These are phyloP conservation scores for Phytophthora litchii DNA, from an alignment of 352 stramenopile species.

Conservation along the genomic window DNA sequence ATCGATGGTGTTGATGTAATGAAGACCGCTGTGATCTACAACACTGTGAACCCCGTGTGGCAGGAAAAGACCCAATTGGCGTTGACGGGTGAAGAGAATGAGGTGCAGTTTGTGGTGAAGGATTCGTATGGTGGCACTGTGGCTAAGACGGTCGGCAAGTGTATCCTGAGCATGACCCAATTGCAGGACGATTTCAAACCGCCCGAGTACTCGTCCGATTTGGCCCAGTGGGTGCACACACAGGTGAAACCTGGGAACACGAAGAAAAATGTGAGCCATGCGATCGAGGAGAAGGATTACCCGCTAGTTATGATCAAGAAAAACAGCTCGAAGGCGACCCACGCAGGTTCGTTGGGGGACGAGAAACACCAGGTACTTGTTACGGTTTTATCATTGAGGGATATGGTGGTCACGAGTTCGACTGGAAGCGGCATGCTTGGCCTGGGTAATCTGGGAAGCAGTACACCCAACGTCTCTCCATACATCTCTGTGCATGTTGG, in stretches of 20 bases:
- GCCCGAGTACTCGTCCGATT: constrained; percentile 70
- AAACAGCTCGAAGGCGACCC: constrained; percentile 42
- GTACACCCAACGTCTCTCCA: constrained; percentile 77
- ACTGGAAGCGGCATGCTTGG: constrained; percentile 72
- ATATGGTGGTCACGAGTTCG: constrained; percentile 70
- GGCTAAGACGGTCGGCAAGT: constrained; percentile 82
- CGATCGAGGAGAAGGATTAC: constrained; percentile 81
- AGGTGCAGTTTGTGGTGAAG: constrained; percentile 83
- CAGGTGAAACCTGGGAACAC: constrained; percentile 76
- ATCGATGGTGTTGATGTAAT: constrained; percentile 74
- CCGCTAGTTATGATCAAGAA: constrained; percentile 69
- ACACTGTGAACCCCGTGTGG: constrained; percentile 85
- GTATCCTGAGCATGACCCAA: constrained; percentile 72
- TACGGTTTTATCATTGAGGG: constrained; percentile 57
- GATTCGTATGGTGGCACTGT: constrained; percentile 84
- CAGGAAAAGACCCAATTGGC: constrained; percentile 72
- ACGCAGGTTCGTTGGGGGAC: constrained; percentile 42
- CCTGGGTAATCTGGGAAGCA: constrained; percentile 76
- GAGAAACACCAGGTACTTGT: constrained; percentile 78
- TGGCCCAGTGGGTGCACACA: constrained; percentile 84
- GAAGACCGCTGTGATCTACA: constrained; percentile 82
- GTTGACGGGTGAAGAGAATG: constrained; percentile 55
- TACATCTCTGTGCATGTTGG: constrained; percentile 81
- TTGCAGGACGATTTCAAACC: constrained; percentile 81
- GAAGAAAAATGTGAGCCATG: constrained; percentile 84